These are phyloP conservation scores for Diaporthe eres DNA, from an alignment of 2,329 filamentous ascomycete genomes.

Conservation along the genomic window DNA sequence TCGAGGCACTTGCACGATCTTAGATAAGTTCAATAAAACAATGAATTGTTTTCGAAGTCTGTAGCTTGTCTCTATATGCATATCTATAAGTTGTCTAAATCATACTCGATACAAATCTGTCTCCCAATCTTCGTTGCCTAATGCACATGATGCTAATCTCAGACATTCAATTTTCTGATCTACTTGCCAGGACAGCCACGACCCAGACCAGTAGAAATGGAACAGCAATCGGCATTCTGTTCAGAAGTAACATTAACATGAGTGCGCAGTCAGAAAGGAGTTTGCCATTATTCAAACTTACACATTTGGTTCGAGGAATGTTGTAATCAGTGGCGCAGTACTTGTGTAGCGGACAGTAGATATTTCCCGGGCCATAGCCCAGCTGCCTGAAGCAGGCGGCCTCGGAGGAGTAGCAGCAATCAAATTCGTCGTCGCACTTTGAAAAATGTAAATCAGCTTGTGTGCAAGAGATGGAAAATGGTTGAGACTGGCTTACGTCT, in stretches of 20 bases:
- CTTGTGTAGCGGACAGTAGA: not conserved
- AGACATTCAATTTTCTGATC: not conserved
- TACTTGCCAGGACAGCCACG: conserved; percentile 1
- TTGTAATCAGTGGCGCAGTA: not conserved
- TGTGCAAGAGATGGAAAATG: not conserved
- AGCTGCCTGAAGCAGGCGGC: not conserved
- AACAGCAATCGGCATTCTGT: not conserved
- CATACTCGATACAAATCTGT: not conserved
- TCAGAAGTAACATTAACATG: not conserved
- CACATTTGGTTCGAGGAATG: conserved; percentile 1
- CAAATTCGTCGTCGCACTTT: not conserved
- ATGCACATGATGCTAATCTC: not conserved
- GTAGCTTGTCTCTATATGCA: not conserved
- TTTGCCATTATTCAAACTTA: not conserved
- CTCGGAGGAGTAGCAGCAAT: not conserved
- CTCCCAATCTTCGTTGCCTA: not conserved
- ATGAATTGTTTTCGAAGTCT: no score
- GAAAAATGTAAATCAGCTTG: not conserved
- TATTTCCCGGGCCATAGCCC: not conserved
- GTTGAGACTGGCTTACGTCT: not conserved
- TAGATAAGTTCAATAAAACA: no score
- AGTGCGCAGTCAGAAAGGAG: not conserved
- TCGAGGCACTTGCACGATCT: no score
- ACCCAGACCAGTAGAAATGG: not conserved
- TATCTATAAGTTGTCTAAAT: not conserved